Base-by-base conservation (phyloP, 306 rosid genomes). In the Lathyrus sativus region DNA sequence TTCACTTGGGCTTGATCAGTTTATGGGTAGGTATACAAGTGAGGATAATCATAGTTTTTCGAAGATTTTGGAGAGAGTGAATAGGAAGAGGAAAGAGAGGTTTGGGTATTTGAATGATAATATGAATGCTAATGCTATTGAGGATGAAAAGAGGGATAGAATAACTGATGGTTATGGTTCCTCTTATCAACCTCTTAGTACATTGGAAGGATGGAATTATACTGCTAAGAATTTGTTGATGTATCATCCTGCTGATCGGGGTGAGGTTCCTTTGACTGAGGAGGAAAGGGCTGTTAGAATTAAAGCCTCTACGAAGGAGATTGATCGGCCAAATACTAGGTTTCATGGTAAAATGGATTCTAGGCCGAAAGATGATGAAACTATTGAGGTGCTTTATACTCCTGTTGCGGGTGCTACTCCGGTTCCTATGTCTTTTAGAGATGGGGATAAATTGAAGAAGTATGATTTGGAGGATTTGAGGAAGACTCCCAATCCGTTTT, bases 81-180 rank as follows among this genome's bases (percentile, higher is more conserved):
- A 95, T 83, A 81, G 89, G 92, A 95, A 95, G 92, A 90, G 99
- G 86, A 90, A 95, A 70, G 99, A 95, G 75, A 80, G 97, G 60
- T 85, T 69, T 76, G 91, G 72, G 18, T 84, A 82, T 75, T 71
- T 95, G 84, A 74, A 71, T 10, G 96, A 88, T 14, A 83, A 61
- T 54, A 89, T 58, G 8, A 41, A 81, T 37, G 81, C 83, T 13
- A 37, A 81, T 35, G 82, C 83, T 2, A 80, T 90, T 71, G 96
- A 88, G 85, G 96, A 85, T 81, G 92, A 18, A 4, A 82, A 87
- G 84, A 87, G 95, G 80, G 88, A 88, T 68, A 87, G 97, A 72
- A 84, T 95, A 26, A 90, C 99, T 1, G 97, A 95, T 78, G 99
- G 99, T 17, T 90, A 82, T 65, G 99, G 99, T 39, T 88, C 96